A percentile compares a stretch with the other conserved stretches of the same genome.
Evolutionary conservation across 2,329 filamentous ascomycete genomes (phyloP).

Genomic region (Graphilbum fragrans): DNA sequence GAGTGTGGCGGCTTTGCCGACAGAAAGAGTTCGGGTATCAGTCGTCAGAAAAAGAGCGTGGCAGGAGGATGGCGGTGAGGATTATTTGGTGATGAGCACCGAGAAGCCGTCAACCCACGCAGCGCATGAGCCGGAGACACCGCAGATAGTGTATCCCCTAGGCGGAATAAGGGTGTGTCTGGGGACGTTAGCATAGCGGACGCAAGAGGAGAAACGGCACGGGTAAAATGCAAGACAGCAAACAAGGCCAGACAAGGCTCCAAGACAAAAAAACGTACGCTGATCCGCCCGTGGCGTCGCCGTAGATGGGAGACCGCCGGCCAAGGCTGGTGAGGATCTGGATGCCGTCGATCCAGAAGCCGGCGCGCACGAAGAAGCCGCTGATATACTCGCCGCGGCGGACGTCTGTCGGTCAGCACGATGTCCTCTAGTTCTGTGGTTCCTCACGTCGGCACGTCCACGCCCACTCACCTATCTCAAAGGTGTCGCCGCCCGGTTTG

Average conservation of each 20-base stretch:
- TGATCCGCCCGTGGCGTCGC: constrained; percentile 67
- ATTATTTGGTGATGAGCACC: constrained; percentile 40
- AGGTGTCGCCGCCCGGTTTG: constrained; percentile 56
- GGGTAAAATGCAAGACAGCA: not conserved
- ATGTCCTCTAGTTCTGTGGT: too few relatives aligned
- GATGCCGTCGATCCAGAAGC: constrained; percentile 75
- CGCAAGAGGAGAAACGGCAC: not conserved
- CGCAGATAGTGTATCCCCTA: constrained; percentile 76
- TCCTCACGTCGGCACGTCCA: too few relatives aligned
- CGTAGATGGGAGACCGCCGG: constrained; percentile 75
- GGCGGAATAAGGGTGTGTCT: constrained; percentile 86
- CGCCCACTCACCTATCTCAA: constrained; percentile 65
- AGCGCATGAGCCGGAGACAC: constrained; percentile 71
- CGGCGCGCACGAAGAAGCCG: constrained; percentile 73
- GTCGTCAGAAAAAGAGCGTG: not conserved
- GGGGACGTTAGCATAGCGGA: constrained; percentile 13
- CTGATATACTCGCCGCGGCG: constrained; percentile 75
- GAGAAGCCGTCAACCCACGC: constrained; percentile 79
- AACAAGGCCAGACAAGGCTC: not conserved
- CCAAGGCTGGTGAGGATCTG: constrained; percentile 83
- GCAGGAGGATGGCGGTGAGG: not conserved
- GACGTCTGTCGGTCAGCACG: constrained; percentile 44
- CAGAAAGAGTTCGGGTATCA: too few relatives aligned
- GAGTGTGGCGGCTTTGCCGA: too few relatives aligned
- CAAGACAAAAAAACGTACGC: constrained; percentile 46